These are phyloP conservation scores for Sphaerobolus stellatus DNA, from an alignment of 1,284 basidiomycete species.

Conservation along the genomic window DNA sequence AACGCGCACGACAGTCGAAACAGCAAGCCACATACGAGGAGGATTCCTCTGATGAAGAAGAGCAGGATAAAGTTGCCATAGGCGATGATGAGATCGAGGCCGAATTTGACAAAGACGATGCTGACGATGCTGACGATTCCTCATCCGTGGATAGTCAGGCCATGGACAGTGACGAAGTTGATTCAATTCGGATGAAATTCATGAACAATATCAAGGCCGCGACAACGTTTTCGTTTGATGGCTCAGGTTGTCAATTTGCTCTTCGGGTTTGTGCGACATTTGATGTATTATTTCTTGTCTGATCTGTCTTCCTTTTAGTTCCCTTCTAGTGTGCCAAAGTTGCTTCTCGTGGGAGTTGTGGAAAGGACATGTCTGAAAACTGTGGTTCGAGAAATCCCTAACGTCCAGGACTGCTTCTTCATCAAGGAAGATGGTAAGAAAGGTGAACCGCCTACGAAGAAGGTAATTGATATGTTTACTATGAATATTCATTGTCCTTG, in stretches of 20 bases:
- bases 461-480: conserved; percentile 41
- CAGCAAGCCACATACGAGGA: conserved; percentile 76
- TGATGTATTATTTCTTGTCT: background rate
- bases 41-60: conserved; percentile 56
- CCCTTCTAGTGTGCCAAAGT: conserved; percentile 75
- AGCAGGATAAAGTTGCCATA: conserved; percentile 10
- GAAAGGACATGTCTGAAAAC: conserved; percentile 83
- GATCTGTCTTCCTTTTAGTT: conserved; percentile 44
- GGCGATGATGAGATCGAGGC: conserved; percentile 38
- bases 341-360: conserved; percentile 88
- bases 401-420: conserved; percentile 82
- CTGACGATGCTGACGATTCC: conserved; percentile 46
- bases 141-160: conserved; percentile 13
- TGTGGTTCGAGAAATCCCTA: conserved; percentile 84
- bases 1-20: conserved; percentile 63
- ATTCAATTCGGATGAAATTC: conserved; percentile 26
- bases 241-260: conserved; percentile 72
- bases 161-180: conserved; percentile 29
- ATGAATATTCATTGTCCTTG: conserved; percentile 5
- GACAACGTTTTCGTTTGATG: conserved; percentile 76
- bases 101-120: conserved; percentile 49
- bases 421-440: conserved; percentile 17
- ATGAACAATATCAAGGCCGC: conserved; percentile 51
- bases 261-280: conserved; percentile 62
- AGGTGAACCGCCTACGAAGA: conserved; percentile 19